A percentile compares a stretch with the other conserved stretches of the same genome.
Evolutionary conservation across 495 filamentous ascomycete species (phyloP).

Genomic region (Xylaria palmicola): DNA sequence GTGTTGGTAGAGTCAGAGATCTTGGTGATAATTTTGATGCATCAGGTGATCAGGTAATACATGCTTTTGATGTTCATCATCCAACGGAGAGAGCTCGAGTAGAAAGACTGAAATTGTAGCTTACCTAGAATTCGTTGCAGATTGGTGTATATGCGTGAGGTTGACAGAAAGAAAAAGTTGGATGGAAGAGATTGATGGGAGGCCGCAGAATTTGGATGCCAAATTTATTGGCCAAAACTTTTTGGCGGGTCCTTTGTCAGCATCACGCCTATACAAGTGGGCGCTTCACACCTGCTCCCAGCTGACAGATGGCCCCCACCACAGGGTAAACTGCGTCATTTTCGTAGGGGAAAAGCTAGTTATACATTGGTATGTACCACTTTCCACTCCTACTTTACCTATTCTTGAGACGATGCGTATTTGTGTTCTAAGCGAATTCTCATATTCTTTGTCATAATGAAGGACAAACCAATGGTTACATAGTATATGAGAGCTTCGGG

Average conservation of each 20-base stretch:
- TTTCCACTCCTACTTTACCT: too few species aligned
- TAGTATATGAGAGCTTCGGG: too few species aligned
- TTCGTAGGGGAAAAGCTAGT: not conserved
- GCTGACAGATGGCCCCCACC: too few species aligned
- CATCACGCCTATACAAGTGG: too few species aligned
- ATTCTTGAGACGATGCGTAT: too few species aligned
- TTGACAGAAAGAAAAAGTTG: not conserved
- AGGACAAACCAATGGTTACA: too few species aligned
- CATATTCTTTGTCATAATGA: too few species aligned
- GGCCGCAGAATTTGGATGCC: not conserved
- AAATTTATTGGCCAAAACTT: not conserved
- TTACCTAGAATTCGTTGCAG: constrained; percentile 1
- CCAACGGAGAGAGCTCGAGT: constrained; percentile 18
- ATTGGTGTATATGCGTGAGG: not conserved
- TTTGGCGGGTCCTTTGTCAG: not conserved
- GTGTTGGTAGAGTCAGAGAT: constrained; percentile 53
- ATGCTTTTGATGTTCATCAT: constrained; percentile 60
- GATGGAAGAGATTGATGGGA: not conserved
- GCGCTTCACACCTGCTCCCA: too few species aligned
- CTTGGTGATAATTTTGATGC: constrained; percentile 56
- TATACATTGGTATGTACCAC: too few species aligned
- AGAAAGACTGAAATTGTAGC: not conserved
- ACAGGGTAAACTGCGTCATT: constrained; percentile 2
- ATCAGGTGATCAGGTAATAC: constrained; percentile 64
- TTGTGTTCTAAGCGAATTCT: too few species aligned